Evolutionary conservation across 805 yeast genomes (phyloP), one percentile per base, ranked within the genome.

Genomic region (Candida koratica): DNA sequence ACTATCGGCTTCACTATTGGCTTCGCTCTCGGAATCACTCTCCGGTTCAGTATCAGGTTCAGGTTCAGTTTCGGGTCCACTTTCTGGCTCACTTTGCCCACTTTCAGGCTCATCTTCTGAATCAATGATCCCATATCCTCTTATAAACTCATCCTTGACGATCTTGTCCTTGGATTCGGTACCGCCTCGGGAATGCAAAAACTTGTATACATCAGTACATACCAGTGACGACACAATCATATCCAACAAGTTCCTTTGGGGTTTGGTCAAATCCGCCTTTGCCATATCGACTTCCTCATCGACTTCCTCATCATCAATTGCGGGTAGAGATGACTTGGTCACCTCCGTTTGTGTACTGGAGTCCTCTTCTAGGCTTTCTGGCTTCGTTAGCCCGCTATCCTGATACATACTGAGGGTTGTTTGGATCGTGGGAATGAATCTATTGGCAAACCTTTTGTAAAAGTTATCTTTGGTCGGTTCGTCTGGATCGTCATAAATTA

Each of bases 271-370:
- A 7, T 48, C 53, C 2, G 49, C 41, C 5, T 27, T 32, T 1
- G 66, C 67, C 13, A 48, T 44, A 36, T 63, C 69, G 6, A 46
- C 45, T 6, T 59, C 66, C 4, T 55, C 63, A 24, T 24, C 26
- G 6, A n/a, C 26, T n/a, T n/a, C n/a, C n/a, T n/a, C n/a, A n/a
- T n/a, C n/a, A n/a, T n/a, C n/a, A n/a, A n/a, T n/a, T n/a, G n/a
- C n/a, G n/a, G n/a, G n/a, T n/a, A n/a, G n/a, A n/a, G n/a, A n/a
- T n/a, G n/a, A n/a, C n/a, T n/a, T n/a, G n/a, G n/a, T n/a, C n/a
- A n/a, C n/a, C n/a, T n/a, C n/a, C n/a, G n/a, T n/a, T n/a, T n/a
- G n/a, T n/a, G n/a, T n/a, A n/a, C n/a, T n/a, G 24, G 24, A 20
- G 24, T 11, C 24, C 8, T 8, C 11, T 20, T 20, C 24, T 20